phyloP scores from a whole-genome alignment of 495 filamentous ascomycete species.

The Talaromyces nanjingensis region DNA sequence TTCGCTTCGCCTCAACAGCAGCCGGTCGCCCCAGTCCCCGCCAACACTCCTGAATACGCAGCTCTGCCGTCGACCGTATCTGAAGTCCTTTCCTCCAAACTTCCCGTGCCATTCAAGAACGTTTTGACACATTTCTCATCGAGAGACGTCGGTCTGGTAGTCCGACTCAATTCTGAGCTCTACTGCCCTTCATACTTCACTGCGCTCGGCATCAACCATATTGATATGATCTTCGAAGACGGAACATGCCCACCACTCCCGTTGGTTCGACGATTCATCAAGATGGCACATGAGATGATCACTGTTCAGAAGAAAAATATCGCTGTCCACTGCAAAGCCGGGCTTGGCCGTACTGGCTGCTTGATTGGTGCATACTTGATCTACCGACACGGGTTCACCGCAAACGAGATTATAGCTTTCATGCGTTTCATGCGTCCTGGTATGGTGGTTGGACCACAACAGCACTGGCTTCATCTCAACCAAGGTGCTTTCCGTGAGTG shows the following conservation, averaged over 20 bases:
- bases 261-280: slow-evolving; percentile 87
- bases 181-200: slow-evolving; percentile 96
- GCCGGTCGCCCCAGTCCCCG: slow-evolving; percentile 61
- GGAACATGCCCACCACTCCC: slow-evolving; percentile 87
- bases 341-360: slow-evolving; percentile 91
- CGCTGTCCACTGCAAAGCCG: slow-evolving; percentile 97
- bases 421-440: slow-evolving; percentile 99
- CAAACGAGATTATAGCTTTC: slow-evolving; percentile 95
- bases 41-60: slow-evolving; percentile 62
- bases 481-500: slow-evolving; percentile 94
- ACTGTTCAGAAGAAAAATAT: slow-evolving; percentile 79
- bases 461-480: slow-evolving; percentile 98
- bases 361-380: slow-evolving; percentile 97
- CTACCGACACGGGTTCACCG: slow-evolving; percentile 96
- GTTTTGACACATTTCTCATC: slow-evolving; percentile 82
- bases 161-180: slow-evolving; percentile 89
- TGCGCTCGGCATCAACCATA: slow-evolving; percentile 84
- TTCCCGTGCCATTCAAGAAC: slow-evolving; percentile 88
- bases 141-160: slow-evolving; percentile 84
- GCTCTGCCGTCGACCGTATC: slow-evolving; percentile 61
- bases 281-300: slow-evolving; percentile 90
- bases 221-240: slow-evolving; percentile 99
- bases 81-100: slow-evolving; percentile 53
- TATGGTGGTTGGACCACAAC: slow-evolving; percentile 99
- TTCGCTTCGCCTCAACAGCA: slow-evolving; percentile 90